Evolutionary conservation across 768 basidiomycete genomes (phyloP), one percentile per base, ranked within the genome.

Genomic region (Podaxis sp.): DNA sequence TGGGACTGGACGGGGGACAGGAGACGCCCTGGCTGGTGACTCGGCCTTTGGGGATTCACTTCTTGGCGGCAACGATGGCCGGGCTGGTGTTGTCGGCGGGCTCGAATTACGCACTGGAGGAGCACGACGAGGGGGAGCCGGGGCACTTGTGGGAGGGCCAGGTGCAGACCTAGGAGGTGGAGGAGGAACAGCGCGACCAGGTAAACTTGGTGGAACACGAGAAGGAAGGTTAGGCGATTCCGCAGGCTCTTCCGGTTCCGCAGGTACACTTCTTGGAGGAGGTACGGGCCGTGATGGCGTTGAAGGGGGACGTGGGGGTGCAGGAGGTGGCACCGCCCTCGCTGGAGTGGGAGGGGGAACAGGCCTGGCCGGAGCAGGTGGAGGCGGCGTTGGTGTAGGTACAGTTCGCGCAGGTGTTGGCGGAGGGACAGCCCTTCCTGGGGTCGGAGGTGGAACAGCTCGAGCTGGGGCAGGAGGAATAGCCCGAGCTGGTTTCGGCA

Each of bases 11-110:
- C 78, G 76, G 12, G 71, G 67, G 8, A 71, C 55, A 17, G 69
- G 65, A 40, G 72, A 64, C 13, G 76, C 71, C 55, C 84, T 80
- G 24, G 76, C 66, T 52, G 74, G 76, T 2, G 76, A 67, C 29
- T 70, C 67, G 37, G 76, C 74, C 12, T 69, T 71, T 27, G 78
- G 66, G 6, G 79, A 75, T 33, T 79, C 77, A 60, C 69, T 70
- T 50, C 74, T 54, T 55, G 73, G 73, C n/a, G 69, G 59, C 3
- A 61, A 19, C 46, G 64, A 6, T 38, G 63, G 27, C 43, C 55
- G 49, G 12, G 58, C 71, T 29, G 81, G 77, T 15, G 72, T 74
- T 1, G 70, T 57, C 40, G 82, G 80, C 11, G 79, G 73, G 46
- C 83, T 77, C 49, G 79, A 57, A 57, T 68, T 68, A 3, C 78